These are phyloP conservation scores for Geum urbanum DNA, from an alignment of 306 rosid genomes.

Conservation along the genomic window DNA sequence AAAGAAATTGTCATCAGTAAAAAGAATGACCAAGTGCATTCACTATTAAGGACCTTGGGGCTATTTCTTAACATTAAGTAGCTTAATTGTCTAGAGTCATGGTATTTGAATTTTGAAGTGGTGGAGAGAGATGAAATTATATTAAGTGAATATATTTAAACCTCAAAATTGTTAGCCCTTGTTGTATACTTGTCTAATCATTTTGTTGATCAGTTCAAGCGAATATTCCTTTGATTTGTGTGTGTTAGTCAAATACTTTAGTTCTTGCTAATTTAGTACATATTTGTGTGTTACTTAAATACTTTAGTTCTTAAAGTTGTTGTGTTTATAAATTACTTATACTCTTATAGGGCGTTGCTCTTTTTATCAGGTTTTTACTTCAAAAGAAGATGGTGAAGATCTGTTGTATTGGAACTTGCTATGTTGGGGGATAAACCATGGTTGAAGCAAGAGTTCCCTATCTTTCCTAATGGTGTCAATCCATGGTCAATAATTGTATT, in stretches of 20 bases:
- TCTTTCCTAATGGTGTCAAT: too few relatives aligned
- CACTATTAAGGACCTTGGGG: neutral
- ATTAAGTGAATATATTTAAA: neutral
- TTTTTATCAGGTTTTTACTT: too few relatives aligned
- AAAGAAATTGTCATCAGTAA: neutral
- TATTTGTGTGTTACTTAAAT: neutral
- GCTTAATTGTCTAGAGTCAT: neutral
- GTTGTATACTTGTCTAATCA: slow-evolving; percentile 5
- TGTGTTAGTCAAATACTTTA: neutral
- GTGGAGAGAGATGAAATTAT: neutral
- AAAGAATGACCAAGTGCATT: neutral
- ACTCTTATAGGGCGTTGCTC: too few relatives aligned
- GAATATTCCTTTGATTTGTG: neutral
- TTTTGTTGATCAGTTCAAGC: neutral
- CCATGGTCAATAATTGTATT: too few relatives aligned
- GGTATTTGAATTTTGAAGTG: neutral
- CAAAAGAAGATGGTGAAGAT: too few relatives aligned
- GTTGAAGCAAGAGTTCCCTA: too few relatives aligned
- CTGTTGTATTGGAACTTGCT: too few relatives aligned
- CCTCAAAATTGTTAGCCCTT: neutral
- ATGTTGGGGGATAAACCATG: too few relatives aligned
- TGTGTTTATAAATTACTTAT: too few relatives aligned
- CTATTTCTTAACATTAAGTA: neutral
- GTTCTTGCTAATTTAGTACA: neutral
- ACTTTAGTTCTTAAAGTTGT: too few relatives aligned